A percentile compares a stretch with the other conserved stretches of the same genome.
These are phyloP conservation scores for Trichosanthes truncata DNA, from an alignment of 306 rosid species.

Conservation along the genomic window DNA sequence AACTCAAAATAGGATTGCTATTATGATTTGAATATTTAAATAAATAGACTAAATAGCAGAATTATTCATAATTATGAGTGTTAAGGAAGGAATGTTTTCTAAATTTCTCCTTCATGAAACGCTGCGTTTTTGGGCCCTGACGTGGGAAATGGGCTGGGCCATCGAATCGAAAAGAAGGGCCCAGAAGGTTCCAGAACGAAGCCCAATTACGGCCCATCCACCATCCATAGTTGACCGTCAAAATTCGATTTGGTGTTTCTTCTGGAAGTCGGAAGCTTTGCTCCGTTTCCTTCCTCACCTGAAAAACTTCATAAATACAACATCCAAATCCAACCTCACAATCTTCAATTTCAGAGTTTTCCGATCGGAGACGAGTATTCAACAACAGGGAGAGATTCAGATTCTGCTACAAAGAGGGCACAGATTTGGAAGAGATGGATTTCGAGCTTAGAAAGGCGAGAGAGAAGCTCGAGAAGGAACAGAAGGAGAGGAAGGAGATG, in stretches of 20 bases:
- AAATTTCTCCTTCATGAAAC: too few relatives aligned
- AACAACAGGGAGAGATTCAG: background rate
- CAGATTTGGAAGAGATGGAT: constrained; percentile 43
- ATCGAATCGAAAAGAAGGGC: background rate
- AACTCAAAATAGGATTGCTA: too few relatives aligned
- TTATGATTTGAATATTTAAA: too few relatives aligned
- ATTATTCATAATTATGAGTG: too few relatives aligned
- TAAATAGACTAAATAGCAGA: too few relatives aligned
- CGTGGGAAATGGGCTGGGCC: background rate
- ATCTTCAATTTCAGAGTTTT: background rate
- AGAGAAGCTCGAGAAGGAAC: constrained; percentile 89
- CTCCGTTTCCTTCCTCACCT: background rate
- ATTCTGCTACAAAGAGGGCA: background rate
- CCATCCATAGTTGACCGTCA: background rate
- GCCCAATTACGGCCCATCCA: background rate
- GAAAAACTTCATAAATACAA: background rate
- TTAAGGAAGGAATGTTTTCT: too few relatives aligned
- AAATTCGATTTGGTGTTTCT: background rate
- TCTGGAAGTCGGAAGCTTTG: background rate
- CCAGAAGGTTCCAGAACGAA: background rate
- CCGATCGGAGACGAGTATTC: background rate
- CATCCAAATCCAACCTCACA: background rate
- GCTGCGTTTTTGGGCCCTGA: background rate
- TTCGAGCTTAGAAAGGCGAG: constrained; percentile 83
- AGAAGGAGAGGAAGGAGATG: constrained; percentile 50